Evolutionary conservation across 2,329 filamentous ascomycete genomes (phyloP).

Genomic region (Xylariaceae sp.): DNA sequence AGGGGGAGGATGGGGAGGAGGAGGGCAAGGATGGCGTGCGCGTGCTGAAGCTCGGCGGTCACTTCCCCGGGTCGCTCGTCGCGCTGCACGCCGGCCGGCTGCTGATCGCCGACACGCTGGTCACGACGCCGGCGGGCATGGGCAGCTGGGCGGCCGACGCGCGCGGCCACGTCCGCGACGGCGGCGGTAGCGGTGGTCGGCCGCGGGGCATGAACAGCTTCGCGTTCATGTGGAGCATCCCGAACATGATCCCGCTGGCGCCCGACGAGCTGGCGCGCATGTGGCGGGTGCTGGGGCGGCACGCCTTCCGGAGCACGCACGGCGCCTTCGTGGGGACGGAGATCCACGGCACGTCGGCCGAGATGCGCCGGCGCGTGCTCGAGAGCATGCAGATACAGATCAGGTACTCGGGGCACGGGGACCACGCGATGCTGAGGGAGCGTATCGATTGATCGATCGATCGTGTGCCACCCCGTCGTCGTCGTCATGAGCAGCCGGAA

Average conservation of each 20-base stretch:
- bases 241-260: slow-evolving; percentile 65
- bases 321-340: slow-evolving; percentile 60
- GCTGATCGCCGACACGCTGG: slow-evolving; percentile 71
- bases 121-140: slow-evolving; percentile 56
- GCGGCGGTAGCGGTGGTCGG: no score
- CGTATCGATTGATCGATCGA: slow-evolving; percentile 5
- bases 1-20: no score
- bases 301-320: slow-evolving; percentile 59
- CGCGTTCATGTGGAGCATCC: slow-evolving; percentile 70
- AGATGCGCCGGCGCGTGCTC: slow-evolving; percentile 58
- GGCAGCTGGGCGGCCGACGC: slow-evolving; percentile 40
- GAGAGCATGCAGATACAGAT: slow-evolving; percentile 73
- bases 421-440: slow-evolving; percentile 32
- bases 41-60: slow-evolving; percentile 65
- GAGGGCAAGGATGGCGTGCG: no score
- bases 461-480: no score
- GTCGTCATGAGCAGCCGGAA: no score
- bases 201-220: slow-evolving; percentile 46
- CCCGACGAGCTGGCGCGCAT: slow-evolving; percentile 58
- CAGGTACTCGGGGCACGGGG: slow-evolving; percentile 37
- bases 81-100: slow-evolving; percentile 54
- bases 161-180: slow-evolving; percentile 24
- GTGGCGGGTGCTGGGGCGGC: slow-evolving; percentile 57
- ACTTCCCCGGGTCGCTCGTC: slow-evolving; percentile 70
- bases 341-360: slow-evolving; percentile 39